Conservation (phyloP, 345 rosid genomes). For the Brassica rapa region DNA sequence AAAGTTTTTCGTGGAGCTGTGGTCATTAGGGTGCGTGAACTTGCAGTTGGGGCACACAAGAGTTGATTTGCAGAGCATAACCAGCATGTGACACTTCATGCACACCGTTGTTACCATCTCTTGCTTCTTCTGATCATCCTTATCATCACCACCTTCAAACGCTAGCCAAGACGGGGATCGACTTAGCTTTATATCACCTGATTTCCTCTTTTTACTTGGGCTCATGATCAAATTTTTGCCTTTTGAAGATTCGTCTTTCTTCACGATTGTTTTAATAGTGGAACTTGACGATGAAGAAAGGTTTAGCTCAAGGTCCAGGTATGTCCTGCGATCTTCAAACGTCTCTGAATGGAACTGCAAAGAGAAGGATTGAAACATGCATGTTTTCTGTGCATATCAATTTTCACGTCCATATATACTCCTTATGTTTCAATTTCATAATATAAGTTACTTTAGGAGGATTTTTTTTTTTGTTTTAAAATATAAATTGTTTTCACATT, state of each 20-base stretch:
- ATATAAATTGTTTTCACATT: too few species aligned
- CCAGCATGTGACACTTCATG: conserved; percentile 76
- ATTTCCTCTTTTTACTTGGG: conserved; percentile 23
- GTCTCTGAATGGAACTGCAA: conserved; percentile 40
- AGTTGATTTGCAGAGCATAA: conserved; percentile 73
- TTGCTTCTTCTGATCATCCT: conserved; percentile 41
- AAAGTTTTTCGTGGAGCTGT: conserved; percentile 45
- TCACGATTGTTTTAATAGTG: conserved; percentile 12
- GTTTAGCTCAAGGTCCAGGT: conserved; percentile 69
- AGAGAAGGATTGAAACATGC: conserved; percentile 3
- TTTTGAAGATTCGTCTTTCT: conserved; percentile 20
- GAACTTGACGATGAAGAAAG: conserved; percentile 48
- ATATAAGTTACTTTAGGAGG: too few species aligned
- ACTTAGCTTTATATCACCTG: conserved; percentile 30
- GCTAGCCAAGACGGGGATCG: conserved; percentile 63
- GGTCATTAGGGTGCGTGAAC: conserved; percentile 70
- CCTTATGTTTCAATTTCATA: too few species aligned
- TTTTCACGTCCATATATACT: neutral
- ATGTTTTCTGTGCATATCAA: neutral
- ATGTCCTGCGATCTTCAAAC: conserved; percentile 49
- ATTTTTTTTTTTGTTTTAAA: too few species aligned
- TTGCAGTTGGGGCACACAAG: conserved; percentile 90
- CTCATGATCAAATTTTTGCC: conserved; percentile 26
- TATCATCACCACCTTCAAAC: conserved; percentile 35
- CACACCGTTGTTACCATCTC: conserved; percentile 87